phyloP scores from a whole-genome alignment of 225 moss, liverwort and hornwort species.

The Antitrichia curtipendula region DNA sequence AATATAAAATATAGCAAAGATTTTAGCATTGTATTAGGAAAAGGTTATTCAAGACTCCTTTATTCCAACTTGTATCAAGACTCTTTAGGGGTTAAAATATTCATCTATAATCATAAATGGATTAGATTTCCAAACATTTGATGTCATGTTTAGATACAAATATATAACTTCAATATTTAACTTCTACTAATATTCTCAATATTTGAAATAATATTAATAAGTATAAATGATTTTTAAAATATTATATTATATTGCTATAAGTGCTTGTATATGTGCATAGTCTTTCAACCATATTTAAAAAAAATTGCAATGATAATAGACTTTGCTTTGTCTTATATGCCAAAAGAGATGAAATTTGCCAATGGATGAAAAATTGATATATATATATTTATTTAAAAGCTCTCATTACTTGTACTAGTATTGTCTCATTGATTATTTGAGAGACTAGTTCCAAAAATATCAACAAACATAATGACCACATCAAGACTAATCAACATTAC shows the following conservation, averaged over 20 bases:
- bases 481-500: no score
- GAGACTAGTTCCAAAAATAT: background rate
- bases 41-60: accelerated
- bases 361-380: background rate
- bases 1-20: background rate
- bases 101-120: background rate
- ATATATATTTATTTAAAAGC: no score
- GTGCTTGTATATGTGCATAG: no score
- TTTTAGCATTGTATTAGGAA: background rate
- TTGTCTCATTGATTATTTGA: background rate
- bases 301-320: background rate
- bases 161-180: background rate
- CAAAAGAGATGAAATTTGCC: background rate
- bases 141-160: background rate
- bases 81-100: background rate
- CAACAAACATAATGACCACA: background rate
- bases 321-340: background rate
- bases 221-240: background rate
- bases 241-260: background rate
- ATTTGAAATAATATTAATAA: background rate
- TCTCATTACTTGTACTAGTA: accelerated
- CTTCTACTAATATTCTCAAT: background rate
- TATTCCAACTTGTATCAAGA: background rate
- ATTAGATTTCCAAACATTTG: background rate
- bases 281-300: background rate